A percentile compares a stretch with the other conserved stretches of the same genome.
These are phyloP conservation scores for Pilobolus umbonatus DNA, from an alignment of 192 early-diverging fungal species.

Conservation along the genomic window DNA sequence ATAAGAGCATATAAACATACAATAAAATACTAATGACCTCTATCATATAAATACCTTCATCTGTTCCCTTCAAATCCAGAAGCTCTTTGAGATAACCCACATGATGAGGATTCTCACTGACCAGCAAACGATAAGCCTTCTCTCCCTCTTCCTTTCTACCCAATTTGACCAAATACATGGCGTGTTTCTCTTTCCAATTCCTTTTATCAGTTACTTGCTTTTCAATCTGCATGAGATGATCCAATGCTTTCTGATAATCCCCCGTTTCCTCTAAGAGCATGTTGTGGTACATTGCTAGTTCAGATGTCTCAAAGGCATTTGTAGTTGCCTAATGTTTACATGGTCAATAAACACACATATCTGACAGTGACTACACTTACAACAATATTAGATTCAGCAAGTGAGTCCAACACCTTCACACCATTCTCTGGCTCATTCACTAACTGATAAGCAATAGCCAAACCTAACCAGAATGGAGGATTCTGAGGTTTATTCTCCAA, in stretches of 20 bases:
- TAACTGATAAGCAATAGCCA: conserved; percentile 83
- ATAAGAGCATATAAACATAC: not conserved
- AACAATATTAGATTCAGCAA: conserved; percentile 29
- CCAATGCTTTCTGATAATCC: conserved; percentile 68
- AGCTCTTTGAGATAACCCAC: conserved; percentile 67
- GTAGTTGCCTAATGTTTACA: conserved; percentile 1
- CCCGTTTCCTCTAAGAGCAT: conserved; percentile 80
- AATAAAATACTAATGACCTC: not conserved
- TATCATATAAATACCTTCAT: conserved; percentile 22
- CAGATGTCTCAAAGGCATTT: conserved; percentile 67
- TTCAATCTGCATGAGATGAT: conserved; percentile 72
- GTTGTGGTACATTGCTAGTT: conserved; percentile 85
- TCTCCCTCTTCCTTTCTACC: conserved; percentile 69
- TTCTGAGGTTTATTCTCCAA: conserved; percentile 63
- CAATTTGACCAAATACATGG: conserved; percentile 58
- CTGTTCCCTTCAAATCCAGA: conserved; percentile 47
- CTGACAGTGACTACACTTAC: not conserved
- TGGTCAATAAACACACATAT: not conserved
- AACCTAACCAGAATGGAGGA: conserved; percentile 78
- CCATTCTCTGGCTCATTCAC: conserved; percentile 72
- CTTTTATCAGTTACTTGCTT: conserved; percentile 69
- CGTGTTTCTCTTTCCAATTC: conserved; percentile 73
- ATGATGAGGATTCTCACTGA: conserved; percentile 81
- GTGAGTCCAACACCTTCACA: conserved; percentile 60
- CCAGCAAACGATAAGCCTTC: conserved; percentile 65